Evolutionary conservation across 1,284 basidiomycete species (phyloP), one percentile per base, ranked within the genome.

Genomic region (Porogramme epimiltina): DNA sequence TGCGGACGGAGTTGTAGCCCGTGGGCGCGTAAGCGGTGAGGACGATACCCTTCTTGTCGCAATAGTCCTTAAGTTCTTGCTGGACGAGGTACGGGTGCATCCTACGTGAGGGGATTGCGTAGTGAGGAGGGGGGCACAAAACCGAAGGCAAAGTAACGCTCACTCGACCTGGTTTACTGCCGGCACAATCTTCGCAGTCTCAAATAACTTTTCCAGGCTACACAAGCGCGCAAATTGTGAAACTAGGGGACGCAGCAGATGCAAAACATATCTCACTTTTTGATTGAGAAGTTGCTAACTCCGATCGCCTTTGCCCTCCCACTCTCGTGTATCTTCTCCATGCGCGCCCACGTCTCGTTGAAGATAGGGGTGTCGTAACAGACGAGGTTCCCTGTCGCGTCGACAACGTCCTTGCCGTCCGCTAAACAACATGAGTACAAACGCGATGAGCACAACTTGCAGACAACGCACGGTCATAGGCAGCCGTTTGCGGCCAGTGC

Each of bases 21-120:
- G 88, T 72, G 0, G 88, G 87, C 0, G 80, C 79, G 70, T 90
- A 90, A 0, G 84, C 86, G 28, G 85, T 81, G 23, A 89, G 61
- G 0, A 80, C 59, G 52, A 90, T 89, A 26, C 79, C 79, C 55
- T 84, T 79, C 40, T 69, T 57, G 38, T 78, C 71, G 64, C 85
- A 87, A 64, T 78, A 87, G 26, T 72, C 65, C 48, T 81, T 72
- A n/a, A 89, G 71, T 11, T 82, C 76, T 48, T 75, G 66, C 60
- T 87, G 80, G 0, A 79, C 78, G 19, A 81, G 73, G 58, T 71
- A 79, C 2, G 84, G 82, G 60, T 86, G 84, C 50, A 82, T 28
- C 47, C 63, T 66, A 43, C 6, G 16, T 2, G 11, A n/a, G n/a
- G n/a, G n/a, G n/a, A n/a, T n/a, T 8, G 37, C 67, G 16, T 68